phyloP scores from a whole-genome alignment of 306 rosid species.

The Cyamopsis tetragonoloba region DNA sequence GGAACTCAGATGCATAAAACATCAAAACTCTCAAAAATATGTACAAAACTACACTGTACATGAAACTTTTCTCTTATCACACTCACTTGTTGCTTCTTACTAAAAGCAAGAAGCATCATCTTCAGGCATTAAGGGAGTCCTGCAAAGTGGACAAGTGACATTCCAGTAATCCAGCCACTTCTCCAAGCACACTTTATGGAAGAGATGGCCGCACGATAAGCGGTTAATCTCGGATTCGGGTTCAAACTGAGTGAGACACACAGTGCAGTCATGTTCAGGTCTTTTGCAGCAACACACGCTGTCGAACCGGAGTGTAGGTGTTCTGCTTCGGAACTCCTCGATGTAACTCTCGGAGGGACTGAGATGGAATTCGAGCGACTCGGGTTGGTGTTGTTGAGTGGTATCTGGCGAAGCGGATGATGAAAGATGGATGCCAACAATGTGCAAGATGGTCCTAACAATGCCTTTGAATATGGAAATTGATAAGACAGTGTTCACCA shows the following conservation, averaged over 20 bases:
- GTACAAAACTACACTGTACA: conserved; percentile 63
- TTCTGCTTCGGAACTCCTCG: conserved; percentile 56
- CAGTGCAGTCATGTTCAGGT: conserved; percentile 67
- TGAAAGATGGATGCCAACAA: conserved; percentile 61
- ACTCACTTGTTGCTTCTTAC: conserved; percentile 35
- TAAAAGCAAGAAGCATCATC: conserved; percentile 51
- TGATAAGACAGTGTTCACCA: conserved; percentile 73
- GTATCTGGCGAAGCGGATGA: conserved; percentile 47
- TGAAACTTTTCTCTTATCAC: conserved; percentile 29
- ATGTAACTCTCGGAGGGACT: conserved; percentile 46
- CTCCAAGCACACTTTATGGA: conserved; percentile 79
- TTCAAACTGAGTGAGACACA: conserved; percentile 67
- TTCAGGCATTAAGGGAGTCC: conserved; percentile 73
- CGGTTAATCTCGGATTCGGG: conserved; percentile 72
- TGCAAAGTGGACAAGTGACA: conserved; percentile 92
- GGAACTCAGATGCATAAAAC: conserved; percentile 36
- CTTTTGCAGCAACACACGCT: conserved; percentile 31
- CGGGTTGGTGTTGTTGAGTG: conserved; percentile 36
- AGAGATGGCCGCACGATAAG: conserved; percentile 80
- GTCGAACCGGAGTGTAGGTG: conserved; percentile 53
- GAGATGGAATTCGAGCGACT: conserved; percentile 40
- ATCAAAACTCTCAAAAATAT: conserved; percentile 44
- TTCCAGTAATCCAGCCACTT: conserved; percentile 92
- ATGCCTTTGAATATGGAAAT: conserved; percentile 75
- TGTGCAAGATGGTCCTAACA: conserved; percentile 61